These are phyloP conservation scores for Penicillium atrosanguineum DNA, from an alignment of 495 filamentous ascomycete genomes.

Conservation along the genomic window DNA sequence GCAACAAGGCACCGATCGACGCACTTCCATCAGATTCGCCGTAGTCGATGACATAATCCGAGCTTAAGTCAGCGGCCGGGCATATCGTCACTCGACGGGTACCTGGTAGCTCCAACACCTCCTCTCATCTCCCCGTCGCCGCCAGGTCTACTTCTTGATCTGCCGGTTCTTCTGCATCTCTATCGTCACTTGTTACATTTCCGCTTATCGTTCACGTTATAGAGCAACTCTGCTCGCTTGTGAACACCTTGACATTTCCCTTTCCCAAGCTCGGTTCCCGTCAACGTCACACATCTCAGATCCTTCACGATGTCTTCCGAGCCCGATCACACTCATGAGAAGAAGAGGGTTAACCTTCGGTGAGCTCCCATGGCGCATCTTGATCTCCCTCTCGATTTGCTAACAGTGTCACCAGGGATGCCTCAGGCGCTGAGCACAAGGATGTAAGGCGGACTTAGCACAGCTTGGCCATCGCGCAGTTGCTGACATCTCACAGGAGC, in stretches of 20 bases:
- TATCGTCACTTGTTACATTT: constrained; percentile 10
- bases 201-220: constrained; percentile 1
- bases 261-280: constrained; percentile 22
- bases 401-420: constrained; percentile 62
- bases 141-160: constrained; percentile 19
- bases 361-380: constrained; percentile 44
- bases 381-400: constrained; percentile 17
- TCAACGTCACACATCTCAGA: constrained; percentile 25
- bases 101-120: constrained; percentile 33
- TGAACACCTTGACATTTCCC: constrained; percentile 18
- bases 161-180: constrained; percentile 20
- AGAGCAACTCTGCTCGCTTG: constrained; percentile 10
- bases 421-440: constrained; percentile 84
- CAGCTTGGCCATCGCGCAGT: not conserved
- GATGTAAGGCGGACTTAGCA: constrained; percentile 54
- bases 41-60: constrained; percentile 33
- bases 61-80: constrained; percentile 40
- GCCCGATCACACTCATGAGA: constrained; percentile 66
- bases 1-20: constrained; percentile 32
- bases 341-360: constrained; percentile 92
- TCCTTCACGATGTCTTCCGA: constrained; percentile 45
- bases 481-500: constrained; percentile 52
- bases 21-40: constrained; percentile 43
- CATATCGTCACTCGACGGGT: constrained; percentile 43
- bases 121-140: constrained; percentile 21